Base-by-base conservation (phyloP, 257 asterid species). In the Forsythia viridissima region DNA sequence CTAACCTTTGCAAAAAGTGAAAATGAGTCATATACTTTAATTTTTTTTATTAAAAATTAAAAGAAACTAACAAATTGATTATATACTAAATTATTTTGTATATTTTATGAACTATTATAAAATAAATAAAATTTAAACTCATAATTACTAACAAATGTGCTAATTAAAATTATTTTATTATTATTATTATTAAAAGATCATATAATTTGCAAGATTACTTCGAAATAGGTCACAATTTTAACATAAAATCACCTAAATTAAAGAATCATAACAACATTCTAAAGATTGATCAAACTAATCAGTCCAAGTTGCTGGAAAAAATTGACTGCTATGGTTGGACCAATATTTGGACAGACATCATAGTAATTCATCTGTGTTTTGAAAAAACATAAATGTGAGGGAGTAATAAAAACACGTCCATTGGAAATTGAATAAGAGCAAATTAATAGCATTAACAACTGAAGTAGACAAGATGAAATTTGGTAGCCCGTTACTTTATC, bases 301-400 rank as follows among this genome's bases (percentile, higher is more conserved):
- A 74, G 97, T 93, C 83, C 98, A 83, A 96, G 98, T 87, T 96
- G 99, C 86, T 92, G 92, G 87, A 96, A 96, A 85, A 96, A 96
- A 87, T 96, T 97, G 36, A 94, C 82, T 73, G 99, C 97, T 76
- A 98, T 98, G 3, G 88, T 88, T 67, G 99, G 97, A 82, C 91
- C 98, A 77, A 96, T 93, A 87, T 96, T 93, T 70, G 99, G 99
- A 85, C 99, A 96, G 75, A 93, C 97, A 82, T 93, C 98, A 68
- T 87, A 88, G 92, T 93, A 96, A 75, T 86, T 84, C 97, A 96
- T 92, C 99, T 96, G 87, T 87, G 88, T 72, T 61, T 76, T 38
- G 48, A 70, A 81, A 42, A 39, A 71, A 70, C 80, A 78, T 76
- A 61, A 70, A 80, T 18, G 55, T 24, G 38, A 76, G 37, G 61